These are phyloP conservation scores for Eremochloa ophiuroides DNA, from an alignment of 176 grass and related monocot genomes.

Conservation along the genomic window DNA sequence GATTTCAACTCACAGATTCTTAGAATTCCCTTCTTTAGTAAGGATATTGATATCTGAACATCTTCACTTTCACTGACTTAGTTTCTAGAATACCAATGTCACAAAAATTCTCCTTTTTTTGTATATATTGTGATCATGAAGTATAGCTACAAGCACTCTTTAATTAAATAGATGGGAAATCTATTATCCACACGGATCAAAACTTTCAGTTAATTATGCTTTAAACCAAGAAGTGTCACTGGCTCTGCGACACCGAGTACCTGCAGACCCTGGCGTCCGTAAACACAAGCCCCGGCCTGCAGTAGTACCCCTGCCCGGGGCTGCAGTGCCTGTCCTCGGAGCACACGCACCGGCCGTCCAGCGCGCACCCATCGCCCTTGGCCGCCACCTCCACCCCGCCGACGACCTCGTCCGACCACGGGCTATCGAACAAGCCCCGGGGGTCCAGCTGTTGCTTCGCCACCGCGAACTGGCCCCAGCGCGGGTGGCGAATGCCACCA, in stretches of 20 bases:
- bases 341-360: constrained; percentile 79
- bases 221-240: constrained; percentile 4
- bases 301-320: constrained; percentile 60
- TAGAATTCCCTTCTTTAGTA: too few species aligned
- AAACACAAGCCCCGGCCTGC: constrained; percentile 60
- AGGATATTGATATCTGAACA: too few species aligned
- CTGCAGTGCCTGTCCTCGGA: constrained; percentile 69
- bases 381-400: not conserved
- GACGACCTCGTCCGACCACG: constrained; percentile 54
- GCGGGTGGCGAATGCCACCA: constrained; percentile 58
- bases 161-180: not conserved
- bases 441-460: constrained; percentile 58
- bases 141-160: not conserved
- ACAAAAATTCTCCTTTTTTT: not conserved
- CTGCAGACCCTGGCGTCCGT: constrained; percentile 71
- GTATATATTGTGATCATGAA: not conserved
- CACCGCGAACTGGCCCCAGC: constrained; percentile 34
- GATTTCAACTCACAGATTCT: too few species aligned
- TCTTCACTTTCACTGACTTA: not conserved
- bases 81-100: not conserved
- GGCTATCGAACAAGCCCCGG: constrained; percentile 57
- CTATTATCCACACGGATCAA: not conserved
- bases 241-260: constrained; percentile 20
- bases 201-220: not conserved
- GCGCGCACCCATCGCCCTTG: constrained; percentile 55